Percentiles rank a stretch among this genome's conserved stretches.
Conservation (phyloP, 2,329 filamentous ascomycete genomes). For the Chrysosporium queenslandicum region DNA sequence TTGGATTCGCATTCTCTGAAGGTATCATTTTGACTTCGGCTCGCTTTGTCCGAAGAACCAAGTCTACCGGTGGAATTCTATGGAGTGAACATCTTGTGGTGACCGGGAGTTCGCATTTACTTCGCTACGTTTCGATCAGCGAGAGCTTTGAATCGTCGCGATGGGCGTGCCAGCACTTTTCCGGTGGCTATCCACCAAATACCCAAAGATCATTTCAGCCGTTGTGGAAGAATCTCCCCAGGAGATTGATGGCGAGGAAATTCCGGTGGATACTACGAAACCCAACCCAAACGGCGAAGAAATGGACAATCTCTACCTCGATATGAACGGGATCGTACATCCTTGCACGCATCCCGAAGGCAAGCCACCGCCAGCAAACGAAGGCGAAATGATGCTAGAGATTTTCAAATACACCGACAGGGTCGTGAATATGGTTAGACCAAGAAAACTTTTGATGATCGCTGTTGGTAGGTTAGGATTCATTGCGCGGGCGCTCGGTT, state of each 20-base stretch:
- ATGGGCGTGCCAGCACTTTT: slow-evolving; percentile 97
- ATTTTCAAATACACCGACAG: slow-evolving; percentile 98
- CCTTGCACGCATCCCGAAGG: slow-evolving; percentile 97
- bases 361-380: slow-evolving; percentile 75
- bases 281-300: slow-evolving; percentile 96
- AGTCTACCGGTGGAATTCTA: not conserved
- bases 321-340: slow-evolving; percentile 99
- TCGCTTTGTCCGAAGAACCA: not conserved
- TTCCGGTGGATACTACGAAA: slow-evolving; percentile 73
- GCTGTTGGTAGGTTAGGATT: slow-evolving; percentile 58
- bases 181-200: slow-evolving; percentile 92
- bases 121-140: not conserved
- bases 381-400: slow-evolving; percentile 99
- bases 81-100: not conserved
- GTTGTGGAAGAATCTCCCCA: slow-evolving; percentile 79
- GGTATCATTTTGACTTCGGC: not conserved
- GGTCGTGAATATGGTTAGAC: slow-evolving; percentile 96
- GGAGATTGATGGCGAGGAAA: slow-evolving; percentile 69
- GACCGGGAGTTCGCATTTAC: not conserved
- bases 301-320: slow-evolving; percentile 93
- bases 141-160: slow-evolving; percentile 16
- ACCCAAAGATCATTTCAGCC: slow-evolving; percentile 90
- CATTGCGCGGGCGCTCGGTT: slow-evolving; percentile 11
- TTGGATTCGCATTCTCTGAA: not conserved
- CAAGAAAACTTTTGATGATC: slow-evolving; percentile 92